These are phyloP conservation scores for Croton setiger DNA, from an alignment of 441 rosid species.

Conservation along the genomic window DNA sequence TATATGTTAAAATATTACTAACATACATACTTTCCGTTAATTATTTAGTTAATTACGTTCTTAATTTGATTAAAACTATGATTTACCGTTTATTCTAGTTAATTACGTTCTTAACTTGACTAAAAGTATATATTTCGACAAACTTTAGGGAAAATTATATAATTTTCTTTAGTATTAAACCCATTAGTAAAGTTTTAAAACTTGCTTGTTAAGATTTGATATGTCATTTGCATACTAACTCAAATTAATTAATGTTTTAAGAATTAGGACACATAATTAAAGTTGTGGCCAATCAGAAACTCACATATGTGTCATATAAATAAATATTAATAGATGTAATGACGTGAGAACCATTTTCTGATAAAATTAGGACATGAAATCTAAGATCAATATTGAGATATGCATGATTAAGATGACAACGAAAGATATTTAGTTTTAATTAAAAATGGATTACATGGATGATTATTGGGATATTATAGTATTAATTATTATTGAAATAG, in stretches of 20 bases:
- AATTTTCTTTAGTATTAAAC: no score
- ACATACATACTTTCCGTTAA: no score
- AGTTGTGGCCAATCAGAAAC: background rate
- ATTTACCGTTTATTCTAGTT: no score
- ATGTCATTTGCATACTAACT: background rate
- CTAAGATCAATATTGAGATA: background rate
- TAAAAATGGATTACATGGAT: background rate
- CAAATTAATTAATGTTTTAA: background rate
- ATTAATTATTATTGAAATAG: background rate
- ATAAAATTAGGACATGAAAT: slow-evolving; percentile 2
- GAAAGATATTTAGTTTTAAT: background rate
- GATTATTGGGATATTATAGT: background rate
- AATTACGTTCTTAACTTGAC: no score
- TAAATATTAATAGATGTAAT: background rate
- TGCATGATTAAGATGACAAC: background rate
- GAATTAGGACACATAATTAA: no score
- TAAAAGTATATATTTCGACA: no score
- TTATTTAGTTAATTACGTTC: no score
- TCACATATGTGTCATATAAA: background rate
- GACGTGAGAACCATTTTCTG: background rate
- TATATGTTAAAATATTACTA: no score
- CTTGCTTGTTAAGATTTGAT: no score
- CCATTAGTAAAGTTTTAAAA: no score
- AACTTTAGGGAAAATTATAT: no score
- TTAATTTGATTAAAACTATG: no score